Percentiles rank a stretch among this genome's conserved stretches.
phyloP scores from a whole-genome alignment of 371 early-diverging fungal genomes.

The Mucor indicus region DNA sequence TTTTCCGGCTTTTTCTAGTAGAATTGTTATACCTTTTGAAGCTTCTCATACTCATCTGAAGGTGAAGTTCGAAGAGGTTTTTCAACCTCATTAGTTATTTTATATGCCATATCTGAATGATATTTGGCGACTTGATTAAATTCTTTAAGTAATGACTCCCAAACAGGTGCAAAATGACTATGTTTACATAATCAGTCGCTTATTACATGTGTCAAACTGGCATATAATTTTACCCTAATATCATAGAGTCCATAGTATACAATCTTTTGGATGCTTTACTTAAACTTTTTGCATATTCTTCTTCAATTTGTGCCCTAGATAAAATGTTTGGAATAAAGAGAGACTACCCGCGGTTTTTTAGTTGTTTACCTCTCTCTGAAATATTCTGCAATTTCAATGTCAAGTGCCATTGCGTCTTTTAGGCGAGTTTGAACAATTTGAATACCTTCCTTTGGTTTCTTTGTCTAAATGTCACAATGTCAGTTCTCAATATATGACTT shows the following conservation, averaged over 20 bases:
- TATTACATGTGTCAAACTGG: no score
- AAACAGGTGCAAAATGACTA: constrained; percentile 19
- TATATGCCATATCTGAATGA: constrained; percentile 15
- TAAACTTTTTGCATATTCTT: constrained; percentile 16
- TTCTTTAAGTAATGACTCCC: constrained; percentile 19
- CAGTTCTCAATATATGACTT: no score
- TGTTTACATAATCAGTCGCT: no score
- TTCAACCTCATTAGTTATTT: constrained; percentile 13
- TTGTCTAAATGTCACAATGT: no score
- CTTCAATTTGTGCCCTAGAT: constrained; percentile 19
- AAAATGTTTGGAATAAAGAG: background rate
- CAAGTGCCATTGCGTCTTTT: constrained; percentile 11
- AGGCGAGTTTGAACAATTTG: constrained; percentile 6
- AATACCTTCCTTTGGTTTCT: constrained; percentile 17
- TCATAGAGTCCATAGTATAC: constrained; percentile 6
- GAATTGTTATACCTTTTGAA: constrained; percentile 15
- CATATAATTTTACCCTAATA: constrained; percentile 6
- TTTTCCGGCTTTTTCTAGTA: no score
- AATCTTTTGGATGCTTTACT: constrained; percentile 13
- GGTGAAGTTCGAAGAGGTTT: constrained; percentile 11
- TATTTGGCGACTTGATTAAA: constrained; percentile 8
- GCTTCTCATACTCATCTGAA: constrained; percentile 1
- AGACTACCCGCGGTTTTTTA: background rate
- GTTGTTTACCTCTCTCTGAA: constrained; percentile 14
- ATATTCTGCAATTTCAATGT: constrained; percentile 19